Conservation (phyloP, 1,284 basidiomycete genomes). For the Heimioporus retisporus region DNA sequence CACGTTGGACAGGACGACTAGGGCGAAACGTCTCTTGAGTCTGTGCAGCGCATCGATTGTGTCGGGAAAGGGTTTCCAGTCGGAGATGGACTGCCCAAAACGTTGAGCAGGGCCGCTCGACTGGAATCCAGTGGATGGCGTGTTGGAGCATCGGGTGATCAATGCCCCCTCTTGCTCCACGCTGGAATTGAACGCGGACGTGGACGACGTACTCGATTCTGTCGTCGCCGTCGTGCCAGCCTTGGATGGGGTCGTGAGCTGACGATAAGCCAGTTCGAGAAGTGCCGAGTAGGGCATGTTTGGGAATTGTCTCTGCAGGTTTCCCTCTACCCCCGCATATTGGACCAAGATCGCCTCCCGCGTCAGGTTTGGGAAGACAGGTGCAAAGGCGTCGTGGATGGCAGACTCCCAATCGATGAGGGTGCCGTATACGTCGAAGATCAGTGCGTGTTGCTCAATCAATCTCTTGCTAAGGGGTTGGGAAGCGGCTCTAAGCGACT, state of each 20-base stretch:
- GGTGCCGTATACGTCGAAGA: slow-evolving; percentile 81
- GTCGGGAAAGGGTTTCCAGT: slow-evolving; percentile 77
- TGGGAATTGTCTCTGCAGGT: slow-evolving; percentile 68
- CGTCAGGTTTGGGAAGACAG: slow-evolving; percentile 59
- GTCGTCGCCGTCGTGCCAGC: slow-evolving; percentile 6
- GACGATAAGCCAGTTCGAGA: slow-evolving; percentile 54
- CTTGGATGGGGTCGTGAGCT: slow-evolving; percentile 19
- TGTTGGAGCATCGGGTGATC: too few species aligned
- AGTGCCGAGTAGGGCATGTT: slow-evolving; percentile 69
- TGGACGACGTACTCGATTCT: slow-evolving; percentile 9
- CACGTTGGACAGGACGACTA: slow-evolving; percentile 80
- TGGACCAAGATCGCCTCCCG: slow-evolving; percentile 62
- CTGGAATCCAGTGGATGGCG: too few species aligned
- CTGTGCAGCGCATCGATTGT: slow-evolving; percentile 66
- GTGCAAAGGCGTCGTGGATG: slow-evolving; percentile 62
- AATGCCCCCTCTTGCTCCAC: too few species aligned
- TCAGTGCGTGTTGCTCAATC: slow-evolving; percentile 46
- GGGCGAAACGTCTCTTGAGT: slow-evolving; percentile 70
- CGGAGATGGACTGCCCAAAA: slow-evolving; percentile 68
- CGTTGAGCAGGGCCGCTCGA: slow-evolving; percentile 15
- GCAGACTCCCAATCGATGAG: slow-evolving; percentile 80
- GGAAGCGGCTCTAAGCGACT: slow-evolving; percentile 10
- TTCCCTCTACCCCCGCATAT: slow-evolving; percentile 63
- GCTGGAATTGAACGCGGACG: slow-evolving; percentile 2
- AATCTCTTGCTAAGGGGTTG: slow-evolving; percentile 16